Evolutionary conservation across 805 yeast species (phyloP), one percentile per base, ranked within the genome.

Genomic region (Pichia nakasei): DNA sequence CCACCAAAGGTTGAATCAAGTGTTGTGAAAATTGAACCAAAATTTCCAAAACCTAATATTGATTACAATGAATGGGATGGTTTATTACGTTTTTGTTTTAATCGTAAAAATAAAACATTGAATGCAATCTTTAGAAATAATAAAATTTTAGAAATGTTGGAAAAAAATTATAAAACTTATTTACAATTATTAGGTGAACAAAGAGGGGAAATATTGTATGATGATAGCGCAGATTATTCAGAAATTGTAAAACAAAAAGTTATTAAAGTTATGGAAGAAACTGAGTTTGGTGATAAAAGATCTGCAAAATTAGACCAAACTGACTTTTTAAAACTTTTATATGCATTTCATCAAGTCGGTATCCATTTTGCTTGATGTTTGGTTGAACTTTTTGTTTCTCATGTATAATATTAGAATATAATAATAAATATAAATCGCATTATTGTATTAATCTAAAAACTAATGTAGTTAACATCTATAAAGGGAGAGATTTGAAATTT

Each of bases 31-130:
- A 78, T 93, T 32, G 97, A 91, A 64, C 81, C 93, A 45, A 93
- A 93, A 63, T 72, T 65, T 44, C 98, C 97, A 42, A 77, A 96
- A 54, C 98, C 98, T n/a, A 79, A 84, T 51, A 79, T 93, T 29
- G 96, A 89, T 59, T 91, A 80, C 60, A 76, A 84, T 56, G 98
- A 93, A 64, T 93, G 97, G 97, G 98, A 93, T 59, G 98, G 98
- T 2, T 68, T 93, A 31, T 70, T 93, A 51, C 76, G 98, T 52
- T 85, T 93, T 46, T 85, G 87, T 39, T 93, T 93, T 60, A 95
- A 86, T 37, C 76, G 98, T 59, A 91, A 91, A 64, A 93, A 93
- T 63, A 84, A 89, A 64, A 93, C 96, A 9, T 76, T 93, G 27
- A 78, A 89, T 22, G 96, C 97, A 0, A 95, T 95, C 0, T 93